These are phyloP conservation scores for Pythium plurisporium DNA, from an alignment of 352 stramenopile genomes.

Conservation along the genomic window DNA sequence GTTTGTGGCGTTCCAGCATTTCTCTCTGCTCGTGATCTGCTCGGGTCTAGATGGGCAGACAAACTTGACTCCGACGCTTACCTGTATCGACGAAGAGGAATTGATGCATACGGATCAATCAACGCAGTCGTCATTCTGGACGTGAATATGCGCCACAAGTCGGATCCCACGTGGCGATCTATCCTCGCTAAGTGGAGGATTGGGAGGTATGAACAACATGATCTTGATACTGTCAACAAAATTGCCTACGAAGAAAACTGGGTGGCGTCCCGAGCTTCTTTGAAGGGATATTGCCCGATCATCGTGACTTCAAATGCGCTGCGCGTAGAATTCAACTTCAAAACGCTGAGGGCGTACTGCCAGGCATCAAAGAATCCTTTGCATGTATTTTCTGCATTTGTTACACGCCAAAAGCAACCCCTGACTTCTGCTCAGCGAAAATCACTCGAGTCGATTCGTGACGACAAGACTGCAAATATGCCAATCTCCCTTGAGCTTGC, in stretches of 20 bases:
- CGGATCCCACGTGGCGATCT: not conserved
- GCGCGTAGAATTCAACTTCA: too few relatives aligned
- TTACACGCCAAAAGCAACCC: too few relatives aligned
- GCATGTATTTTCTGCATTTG: too few relatives aligned
- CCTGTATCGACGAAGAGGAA: not conserved
- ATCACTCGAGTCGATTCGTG: too few relatives aligned
- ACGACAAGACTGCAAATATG: too few relatives aligned
- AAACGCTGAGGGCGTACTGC: too few relatives aligned
- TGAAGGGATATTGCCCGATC: constrained; percentile 7
- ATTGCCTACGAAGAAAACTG: not conserved
- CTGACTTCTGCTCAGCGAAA: too few relatives aligned
- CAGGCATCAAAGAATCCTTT: too few relatives aligned
- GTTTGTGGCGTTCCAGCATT: constrained; percentile 18
- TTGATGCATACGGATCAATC: not conserved
- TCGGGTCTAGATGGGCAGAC: too few relatives aligned
- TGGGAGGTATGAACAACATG: not conserved
- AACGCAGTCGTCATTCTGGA: constrained; percentile 1
- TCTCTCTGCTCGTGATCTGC: not conserved
- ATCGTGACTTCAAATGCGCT: too few relatives aligned
- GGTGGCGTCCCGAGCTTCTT: not conserved
- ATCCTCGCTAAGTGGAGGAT: constrained; percentile 9
- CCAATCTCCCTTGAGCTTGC: too few relatives aligned
- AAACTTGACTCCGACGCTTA: not conserved
- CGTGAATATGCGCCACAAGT: constrained; percentile 11
- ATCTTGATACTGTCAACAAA: constrained; percentile 4